These are phyloP conservation scores for Lentinus brumalis DNA, from an alignment of 768 basidiomycete genomes.

Conservation along the genomic window DNA sequence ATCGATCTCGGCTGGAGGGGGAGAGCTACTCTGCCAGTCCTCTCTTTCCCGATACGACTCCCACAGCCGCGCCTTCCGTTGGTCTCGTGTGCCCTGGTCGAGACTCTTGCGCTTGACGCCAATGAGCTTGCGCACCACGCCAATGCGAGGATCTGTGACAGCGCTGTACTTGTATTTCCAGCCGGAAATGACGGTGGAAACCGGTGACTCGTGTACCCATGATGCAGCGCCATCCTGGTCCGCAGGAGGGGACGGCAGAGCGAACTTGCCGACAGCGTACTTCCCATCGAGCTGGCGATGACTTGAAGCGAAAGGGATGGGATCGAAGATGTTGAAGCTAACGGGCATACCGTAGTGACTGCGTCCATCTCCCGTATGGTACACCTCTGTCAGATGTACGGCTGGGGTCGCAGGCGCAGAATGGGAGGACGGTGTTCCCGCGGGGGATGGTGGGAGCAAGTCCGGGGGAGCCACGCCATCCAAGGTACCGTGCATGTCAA, in stretches of 20 bases:
- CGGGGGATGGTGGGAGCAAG: conserved; percentile 52
- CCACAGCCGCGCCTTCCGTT: conserved; percentile 46
- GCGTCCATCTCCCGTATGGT: conserved; percentile 25
- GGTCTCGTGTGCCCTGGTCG: conserved; percentile 38
- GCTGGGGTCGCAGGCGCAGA: conserved; percentile 56
- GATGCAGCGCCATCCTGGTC: conserved; percentile 36
- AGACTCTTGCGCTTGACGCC: conserved; percentile 67
- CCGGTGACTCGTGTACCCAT: neutral
- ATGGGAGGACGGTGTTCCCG: conserved; percentile 47
- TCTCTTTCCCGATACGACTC: conserved; percentile 40
- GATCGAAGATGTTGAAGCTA: conserved; percentile 53
- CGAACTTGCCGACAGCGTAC: conserved; percentile 75
- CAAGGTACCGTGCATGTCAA: conserved; percentile 5
- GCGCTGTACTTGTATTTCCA: conserved; percentile 60
- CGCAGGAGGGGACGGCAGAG: conserved; percentile 62
- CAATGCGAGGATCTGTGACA: conserved; percentile 71
- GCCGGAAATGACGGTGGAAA: conserved; percentile 26
- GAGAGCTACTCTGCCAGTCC: conserved; percentile 46
- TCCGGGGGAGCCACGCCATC: conserved; percentile 36
- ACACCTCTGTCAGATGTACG: conserved; percentile 44
- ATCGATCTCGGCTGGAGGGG: conserved; percentile 38
- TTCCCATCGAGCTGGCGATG: conserved; percentile 72
- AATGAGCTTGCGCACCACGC: conserved; percentile 65
- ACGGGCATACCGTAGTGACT: conserved; percentile 19
- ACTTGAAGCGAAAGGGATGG: conserved; percentile 70